Base-by-base conservation (phyloP, 129 eudicot genomes). In the Sambucus nigra region DNA sequence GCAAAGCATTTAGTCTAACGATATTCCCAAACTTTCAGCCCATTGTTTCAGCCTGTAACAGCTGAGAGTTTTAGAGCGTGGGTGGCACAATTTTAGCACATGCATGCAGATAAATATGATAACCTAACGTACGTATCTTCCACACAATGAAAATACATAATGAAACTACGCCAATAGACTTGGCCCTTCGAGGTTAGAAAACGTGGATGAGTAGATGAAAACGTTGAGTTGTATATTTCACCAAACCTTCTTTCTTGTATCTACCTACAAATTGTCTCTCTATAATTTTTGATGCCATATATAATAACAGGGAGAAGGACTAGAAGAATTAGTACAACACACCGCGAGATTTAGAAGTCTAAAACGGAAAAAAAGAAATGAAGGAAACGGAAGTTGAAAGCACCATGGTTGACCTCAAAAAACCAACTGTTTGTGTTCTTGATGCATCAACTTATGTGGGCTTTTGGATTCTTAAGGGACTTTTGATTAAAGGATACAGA, bases 371-470 rank as follows among this genome's bases (percentile, higher is more conserved):
- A 14, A 17, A 32, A 23, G n/a, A 35, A 33, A n/a, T 28, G 57
- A 22, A 41, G 41, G 29, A 21, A 68, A 29, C 14, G 7, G 52
- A 50, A 42, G 50, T 13, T 26, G 23, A 53, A 28, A 27, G 10
- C 3, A 28, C 2, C n/a, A 15, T 5, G 14, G 35, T 24, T 1
- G 55, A 26, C 22, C 44, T 2, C 12, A 27, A 67, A 20, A 26
- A 50, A 11, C 38, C 39, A 7, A 51, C 23, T 7, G 63, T 69
- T 69, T 69, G 74, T 53, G 68, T 69, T 60, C 50, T 69, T 52
- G 74, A 61, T 61, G 62, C 68, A 29, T 61, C 68, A 3, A 69
- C 68, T 28, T 61, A 69, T 24, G 63, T 69, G 42, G 74, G 74
- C 7, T 69, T 61, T 31, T 60, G 74, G 68, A 41, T 60, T 5